Conservation (phyloP, 2,329 filamentous ascomycete genomes). For the Didymella exigua region DNA sequence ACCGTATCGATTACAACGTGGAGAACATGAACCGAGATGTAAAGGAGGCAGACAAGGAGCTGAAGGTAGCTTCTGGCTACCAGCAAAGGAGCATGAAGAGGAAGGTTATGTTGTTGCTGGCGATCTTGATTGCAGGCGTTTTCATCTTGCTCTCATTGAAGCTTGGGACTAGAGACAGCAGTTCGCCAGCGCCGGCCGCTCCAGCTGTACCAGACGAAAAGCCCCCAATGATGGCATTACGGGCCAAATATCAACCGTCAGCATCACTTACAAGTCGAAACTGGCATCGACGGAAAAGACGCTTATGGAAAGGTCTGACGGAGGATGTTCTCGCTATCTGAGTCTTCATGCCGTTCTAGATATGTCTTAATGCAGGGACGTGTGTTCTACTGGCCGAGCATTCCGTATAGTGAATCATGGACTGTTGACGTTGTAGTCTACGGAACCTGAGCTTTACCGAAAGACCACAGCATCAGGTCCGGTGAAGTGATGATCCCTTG, state of each 20-base stretch:
- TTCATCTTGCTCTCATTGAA: constrained; percentile 84
- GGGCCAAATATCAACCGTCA: constrained; percentile 23
- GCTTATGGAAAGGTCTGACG: constrained; percentile 34
- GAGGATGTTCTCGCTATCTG: constrained; percentile 20
- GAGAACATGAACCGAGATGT: constrained; percentile 94
- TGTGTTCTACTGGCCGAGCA: neutral
- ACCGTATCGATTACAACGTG: constrained; percentile 78
- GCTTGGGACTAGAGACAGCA: constrained; percentile 61
- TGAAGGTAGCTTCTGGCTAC: constrained; percentile 85
- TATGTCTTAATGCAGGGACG: constrained; percentile 17
- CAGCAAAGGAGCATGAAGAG: constrained; percentile 87
- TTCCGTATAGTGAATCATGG: neutral
- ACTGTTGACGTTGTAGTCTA: neutral
- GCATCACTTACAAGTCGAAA: constrained; percentile 29
- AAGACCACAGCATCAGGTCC: neutral
- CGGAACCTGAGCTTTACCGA: neutral
- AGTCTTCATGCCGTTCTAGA: constrained; percentile 12
- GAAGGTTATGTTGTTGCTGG: constrained; percentile 87
- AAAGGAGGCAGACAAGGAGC: constrained; percentile 89
- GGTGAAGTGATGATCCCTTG: neutral
- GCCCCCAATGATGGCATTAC: constrained; percentile 25
- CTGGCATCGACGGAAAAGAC: constrained; percentile 46
- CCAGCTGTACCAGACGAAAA: constrained; percentile 27
- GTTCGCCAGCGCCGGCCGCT: constrained; percentile 21
- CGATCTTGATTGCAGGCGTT: constrained; percentile 82